These are phyloP conservation scores for Dichotomopilus funicola DNA, from an alignment of 2,329 filamentous ascomycete species.

Conservation along the genomic window DNA sequence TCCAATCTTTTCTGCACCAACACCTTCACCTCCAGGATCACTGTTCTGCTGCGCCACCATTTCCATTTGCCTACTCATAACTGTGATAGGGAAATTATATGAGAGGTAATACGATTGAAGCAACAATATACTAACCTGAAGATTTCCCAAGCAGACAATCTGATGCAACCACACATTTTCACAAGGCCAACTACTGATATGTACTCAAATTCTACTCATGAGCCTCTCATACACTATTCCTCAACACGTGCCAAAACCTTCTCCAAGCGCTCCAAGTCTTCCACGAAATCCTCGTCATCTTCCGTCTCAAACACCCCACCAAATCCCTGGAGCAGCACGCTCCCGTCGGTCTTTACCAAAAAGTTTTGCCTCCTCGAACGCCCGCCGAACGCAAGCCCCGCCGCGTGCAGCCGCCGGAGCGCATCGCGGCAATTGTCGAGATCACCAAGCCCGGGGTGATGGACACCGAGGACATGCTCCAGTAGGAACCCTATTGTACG, in stretches of 20 bases:
- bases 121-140: no score
- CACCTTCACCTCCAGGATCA: no score
- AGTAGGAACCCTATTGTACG: slow-evolving; percentile 1
- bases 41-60: no score
- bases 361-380: neutral
- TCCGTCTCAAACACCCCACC: neutral
- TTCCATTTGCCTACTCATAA: no score
- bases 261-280: slow-evolving; percentile 1
- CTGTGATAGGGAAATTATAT: no score
- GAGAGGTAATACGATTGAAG: no score
- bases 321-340: slow-evolving; percentile 1
- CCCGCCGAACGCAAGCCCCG: neutral
- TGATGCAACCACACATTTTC: no score
- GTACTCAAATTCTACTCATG: no score
- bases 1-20: no score
- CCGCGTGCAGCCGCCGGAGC: neutral
- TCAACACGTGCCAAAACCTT: neutral
- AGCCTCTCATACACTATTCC: no score
- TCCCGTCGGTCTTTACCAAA: neutral
- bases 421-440: neutral
- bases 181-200: no score
- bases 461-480: neutral
- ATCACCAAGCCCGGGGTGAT: neutral
- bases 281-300: neutral
- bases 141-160: no score